A percentile compares a stretch with the other conserved stretches of the same genome.
These are phyloP conservation scores for Acacia pycnantha DNA, from an alignment of 331 rosid species.

Conservation along the genomic window DNA sequence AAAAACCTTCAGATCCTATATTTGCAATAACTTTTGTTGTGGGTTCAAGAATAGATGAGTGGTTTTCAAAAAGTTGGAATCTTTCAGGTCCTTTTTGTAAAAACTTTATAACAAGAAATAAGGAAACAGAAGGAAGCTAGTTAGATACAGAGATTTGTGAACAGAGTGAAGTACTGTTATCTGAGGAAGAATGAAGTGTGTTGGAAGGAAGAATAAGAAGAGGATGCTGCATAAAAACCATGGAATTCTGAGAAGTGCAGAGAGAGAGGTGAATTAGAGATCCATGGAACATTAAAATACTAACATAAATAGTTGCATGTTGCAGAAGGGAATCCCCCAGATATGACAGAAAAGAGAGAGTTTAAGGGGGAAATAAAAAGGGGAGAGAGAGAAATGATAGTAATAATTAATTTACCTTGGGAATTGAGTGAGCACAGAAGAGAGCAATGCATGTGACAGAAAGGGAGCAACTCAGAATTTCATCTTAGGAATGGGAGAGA, in stretches of 20 bases:
- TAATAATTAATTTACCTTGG: conserved; percentile 34
- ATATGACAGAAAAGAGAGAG: conserved; percentile 24
- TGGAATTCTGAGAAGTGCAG: conserved; percentile 66
- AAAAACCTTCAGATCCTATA: too few species aligned
- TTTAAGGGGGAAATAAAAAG: neutral
- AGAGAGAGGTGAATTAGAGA: conserved; percentile 49
- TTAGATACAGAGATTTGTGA: neutral
- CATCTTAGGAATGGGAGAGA: conserved; percentile 18
- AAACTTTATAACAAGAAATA: neutral
- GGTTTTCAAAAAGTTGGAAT: neutral
- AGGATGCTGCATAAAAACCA: conserved; percentile 41
- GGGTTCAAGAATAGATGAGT: neutral
- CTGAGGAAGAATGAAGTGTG: conserved; percentile 32
- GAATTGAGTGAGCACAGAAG: conserved; percentile 42
- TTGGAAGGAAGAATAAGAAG: conserved; percentile 27
- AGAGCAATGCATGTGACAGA: conserved; percentile 40
- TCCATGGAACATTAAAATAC: conserved; percentile 50
- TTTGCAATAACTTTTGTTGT: too few species aligned
- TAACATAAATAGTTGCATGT: conserved; percentile 34
- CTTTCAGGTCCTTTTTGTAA: neutral
- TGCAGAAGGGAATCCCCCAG: conserved; percentile 30
- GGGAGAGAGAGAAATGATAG: too few species aligned
- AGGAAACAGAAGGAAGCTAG: neutral
- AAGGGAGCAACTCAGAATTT: conserved; percentile 17
- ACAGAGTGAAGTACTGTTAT: conserved; percentile 2